Percentiles rank a stretch among this genome's conserved stretches.
Evolutionary conservation across 805 yeast species (phyloP).

Genomic region (Kurtzmaniella cleridarum): DNA sequence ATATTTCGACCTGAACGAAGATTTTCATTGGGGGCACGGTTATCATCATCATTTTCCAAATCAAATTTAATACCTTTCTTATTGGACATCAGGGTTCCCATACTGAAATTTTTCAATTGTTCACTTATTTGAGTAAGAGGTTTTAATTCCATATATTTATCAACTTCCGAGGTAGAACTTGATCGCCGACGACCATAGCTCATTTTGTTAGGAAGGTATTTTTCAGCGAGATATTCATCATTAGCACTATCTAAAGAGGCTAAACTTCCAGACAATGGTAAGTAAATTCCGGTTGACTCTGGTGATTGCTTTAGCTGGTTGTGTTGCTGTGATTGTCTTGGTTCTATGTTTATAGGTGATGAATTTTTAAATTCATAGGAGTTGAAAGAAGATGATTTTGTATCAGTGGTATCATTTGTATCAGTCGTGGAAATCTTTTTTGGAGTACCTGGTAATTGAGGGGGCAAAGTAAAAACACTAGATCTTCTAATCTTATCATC

Average conservation of each 20-base stretch:
- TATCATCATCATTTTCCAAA: conserved; percentile 4
- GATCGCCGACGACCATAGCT: conserved; percentile 1
- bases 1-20: conserved; percentile 7
- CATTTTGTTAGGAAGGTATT: conserved; percentile 15
- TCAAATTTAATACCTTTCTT: conserved; percentile 1
- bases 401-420: background rate
- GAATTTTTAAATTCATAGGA: conserved; percentile 2
- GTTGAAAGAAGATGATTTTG: conserved; percentile 1
- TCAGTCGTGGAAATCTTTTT: conserved; percentile 8
- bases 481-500: conserved; percentile 37
- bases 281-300: conserved; percentile 64
- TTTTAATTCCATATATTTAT: background rate
- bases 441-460: conserved; percentile 2
- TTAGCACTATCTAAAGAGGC: conserved; percentile 72
- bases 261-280: conserved; percentile 69
- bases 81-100: conserved; percentile 30
- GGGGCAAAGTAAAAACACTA: conserved; percentile 17
- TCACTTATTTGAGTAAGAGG: conserved; percentile 15
- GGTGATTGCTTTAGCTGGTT: conserved; percentile 10
- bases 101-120: conserved; percentile 31
- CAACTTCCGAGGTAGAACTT: conserved; percentile 2
- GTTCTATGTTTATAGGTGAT: conserved; percentile 3
- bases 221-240: conserved; percentile 45
- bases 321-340: background rate
- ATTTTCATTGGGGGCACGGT: conserved; percentile 8